A percentile compares a stretch with the other conserved stretches of the same genome.
These are phyloP conservation scores for Endotrypanum monterogeii DNA, from an alignment of 208 protist species.

Conservation along the genomic window DNA sequence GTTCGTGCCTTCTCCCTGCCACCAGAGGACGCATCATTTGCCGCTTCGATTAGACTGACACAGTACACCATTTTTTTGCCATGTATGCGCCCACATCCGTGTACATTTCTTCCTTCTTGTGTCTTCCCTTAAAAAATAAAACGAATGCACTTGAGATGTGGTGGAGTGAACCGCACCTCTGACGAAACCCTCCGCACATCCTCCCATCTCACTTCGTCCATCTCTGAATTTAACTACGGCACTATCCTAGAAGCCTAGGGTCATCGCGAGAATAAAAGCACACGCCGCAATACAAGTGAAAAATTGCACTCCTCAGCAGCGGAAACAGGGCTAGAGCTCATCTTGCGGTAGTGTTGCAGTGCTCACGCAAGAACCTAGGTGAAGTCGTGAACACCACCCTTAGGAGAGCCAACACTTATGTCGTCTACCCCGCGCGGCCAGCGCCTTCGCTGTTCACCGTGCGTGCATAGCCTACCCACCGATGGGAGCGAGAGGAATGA, in stretches of 20 bases:
- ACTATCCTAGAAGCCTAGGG: conserved; percentile 4
- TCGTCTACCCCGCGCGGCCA: not conserved
- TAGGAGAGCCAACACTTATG: not conserved
- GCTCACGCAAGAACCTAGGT: not conserved
- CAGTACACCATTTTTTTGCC: too few relatives aligned
- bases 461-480: not conserved
- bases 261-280: not conserved
- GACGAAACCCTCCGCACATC: not conserved
- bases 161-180: not conserved
- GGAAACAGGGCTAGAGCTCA: not conserved
- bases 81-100: too few relatives aligned
- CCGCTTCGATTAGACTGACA: too few relatives aligned
- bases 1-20: too few relatives aligned
- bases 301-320: not conserved
- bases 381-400: not conserved
- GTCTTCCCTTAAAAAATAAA: not conserved
- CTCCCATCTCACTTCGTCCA: not conserved
- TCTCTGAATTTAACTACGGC: conserved; percentile 19
- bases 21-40: too few relatives aligned
- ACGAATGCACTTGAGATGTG: not conserved
- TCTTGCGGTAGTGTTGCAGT: not conserved
- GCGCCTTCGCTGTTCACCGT: not conserved
- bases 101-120: too few relatives aligned
- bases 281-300: not conserved
- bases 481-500: not conserved